Conservation (phyloP, 2,329 filamentous ascomycete species). For the Penicillium sclerotiorum region DNA sequence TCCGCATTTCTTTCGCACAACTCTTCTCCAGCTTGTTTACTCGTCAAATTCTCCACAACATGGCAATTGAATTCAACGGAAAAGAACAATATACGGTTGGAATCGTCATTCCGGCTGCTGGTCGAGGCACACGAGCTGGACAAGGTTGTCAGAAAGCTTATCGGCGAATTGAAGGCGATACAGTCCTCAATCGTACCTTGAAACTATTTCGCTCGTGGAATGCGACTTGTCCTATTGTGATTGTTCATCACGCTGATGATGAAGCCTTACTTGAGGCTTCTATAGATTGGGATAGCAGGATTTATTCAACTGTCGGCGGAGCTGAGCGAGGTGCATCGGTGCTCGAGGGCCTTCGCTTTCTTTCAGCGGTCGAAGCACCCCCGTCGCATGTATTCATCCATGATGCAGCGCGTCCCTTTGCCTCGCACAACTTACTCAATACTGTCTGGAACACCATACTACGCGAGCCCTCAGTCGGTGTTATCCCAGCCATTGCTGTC, state of each 20-base stretch:
- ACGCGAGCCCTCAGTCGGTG: constrained; percentile 4
- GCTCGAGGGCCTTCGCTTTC: constrained; percentile 9
- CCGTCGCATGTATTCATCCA: constrained; percentile 15
- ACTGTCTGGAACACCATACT: constrained; percentile 1
- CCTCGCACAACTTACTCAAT: not conserved
- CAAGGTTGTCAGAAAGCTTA: constrained; percentile 12
- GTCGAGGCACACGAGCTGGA: constrained; percentile 12
- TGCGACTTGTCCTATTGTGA: constrained; percentile 4
- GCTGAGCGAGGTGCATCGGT: constrained; percentile 8
- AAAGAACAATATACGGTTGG: too few species aligned
- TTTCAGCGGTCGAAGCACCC: not conserved
- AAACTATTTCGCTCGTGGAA: constrained; percentile 12
- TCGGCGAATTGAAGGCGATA: constrained; percentile 9
- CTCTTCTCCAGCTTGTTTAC: not conserved
- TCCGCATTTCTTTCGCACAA: not conserved
- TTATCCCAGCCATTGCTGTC: constrained; percentile 9
- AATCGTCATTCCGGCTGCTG: constrained; percentile 10
- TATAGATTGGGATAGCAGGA: constrained; percentile 7
- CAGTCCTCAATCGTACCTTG: constrained; percentile 9
- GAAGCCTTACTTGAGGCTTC: constrained; percentile 1
- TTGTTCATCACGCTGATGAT: constrained; percentile 10
- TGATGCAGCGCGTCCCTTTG: constrained; percentile 11
- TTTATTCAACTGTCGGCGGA: constrained; percentile 2
- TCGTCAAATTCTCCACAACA: too few species aligned
- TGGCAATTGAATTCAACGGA: too few species aligned